Evolutionary conservation across 129 eudicot species (phyloP), one percentile per base, ranked within the genome.

Genomic region (Flaveria bidentis): DNA sequence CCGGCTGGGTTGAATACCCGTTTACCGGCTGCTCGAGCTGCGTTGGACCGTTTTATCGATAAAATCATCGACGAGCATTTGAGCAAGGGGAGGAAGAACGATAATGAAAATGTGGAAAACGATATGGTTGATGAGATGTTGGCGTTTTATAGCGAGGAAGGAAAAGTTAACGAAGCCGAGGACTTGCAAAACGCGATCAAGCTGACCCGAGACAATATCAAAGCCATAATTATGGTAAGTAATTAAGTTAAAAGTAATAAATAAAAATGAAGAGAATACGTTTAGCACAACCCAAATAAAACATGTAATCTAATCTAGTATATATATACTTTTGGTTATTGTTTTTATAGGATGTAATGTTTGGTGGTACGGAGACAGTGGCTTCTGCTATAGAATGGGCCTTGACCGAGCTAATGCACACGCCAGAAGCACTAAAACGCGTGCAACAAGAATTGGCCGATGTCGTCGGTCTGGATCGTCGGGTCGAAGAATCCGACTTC

Each of bases 71-170:
- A 93, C 30, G 96, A 93, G 14, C 98, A 93, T 67, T 70, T 93
- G 67, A 63, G 78, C 28, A 84, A 81, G 36, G 82, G 64, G 72
- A 86, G 78, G 80, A 73, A 73, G 22, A 15, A 4, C 10, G 72
- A 69, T 0, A 67, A 47, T 50, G 87, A 69, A 2, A 56, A 57
- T 22, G 85, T 2, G 0, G 84, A 84, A 6, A 74, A 39, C 17
- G 98, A 93, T 23, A 93, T 93, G 98, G 98, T 93, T 67, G 95
- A 90, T 81, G 97, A 93, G 64, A 74, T 93, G 72, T 61, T 93
- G 70, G 96, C 62, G 20, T 93, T 93, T 62, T 90, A 88, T 56
- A 71, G 87, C 44, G 92, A 89, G 3, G 87, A 78, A 5, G 85
- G 77, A 2, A 90, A 85, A 18, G 78, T 76, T 2, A 77, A 23